Evolutionary conservation across 2,329 filamentous ascomycete species (phyloP).

Genomic region (Sclerotinia trifoliorum): DNA sequence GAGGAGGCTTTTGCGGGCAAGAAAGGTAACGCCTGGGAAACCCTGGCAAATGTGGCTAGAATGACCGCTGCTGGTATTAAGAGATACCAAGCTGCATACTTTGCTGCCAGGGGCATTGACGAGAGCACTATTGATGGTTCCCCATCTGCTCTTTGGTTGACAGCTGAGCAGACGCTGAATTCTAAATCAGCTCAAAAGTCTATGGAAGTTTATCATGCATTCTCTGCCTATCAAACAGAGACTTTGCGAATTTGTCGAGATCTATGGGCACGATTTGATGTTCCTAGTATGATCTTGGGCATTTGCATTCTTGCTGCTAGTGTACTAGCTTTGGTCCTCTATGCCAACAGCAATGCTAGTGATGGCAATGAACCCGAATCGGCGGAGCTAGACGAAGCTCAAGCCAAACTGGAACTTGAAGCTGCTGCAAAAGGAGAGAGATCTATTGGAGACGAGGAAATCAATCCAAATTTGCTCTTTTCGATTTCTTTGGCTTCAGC

Average conservation of each 20-base stretch:
- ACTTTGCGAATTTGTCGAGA: constrained; percentile 77
- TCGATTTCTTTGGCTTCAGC: constrained; percentile 34
- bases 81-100: constrained; percentile 84
- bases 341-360: constrained; percentile 60
- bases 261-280: constrained; percentile 90
- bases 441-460: constrained; percentile 30
- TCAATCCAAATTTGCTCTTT: constrained; percentile 30
- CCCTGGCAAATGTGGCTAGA: constrained; percentile 73
- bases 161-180: constrained; percentile 43
- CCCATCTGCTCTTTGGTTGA: constrained; percentile 58
- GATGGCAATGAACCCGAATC: constrained; percentile 56
- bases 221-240: constrained; percentile 71
- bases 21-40: constrained; percentile 69
- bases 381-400: constrained; percentile 59
- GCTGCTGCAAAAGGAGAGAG: constrained; percentile 32
- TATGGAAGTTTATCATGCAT: constrained; percentile 54
- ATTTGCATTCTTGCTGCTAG: constrained; percentile 68
- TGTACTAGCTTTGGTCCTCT: constrained; percentile 68
- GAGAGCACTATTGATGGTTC: constrained; percentile 55
- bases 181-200: constrained; percentile 42
- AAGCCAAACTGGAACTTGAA: constrained; percentile 56
- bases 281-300: constrained; percentile 80
- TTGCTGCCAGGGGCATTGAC: constrained; percentile 66
- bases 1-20: constrained; percentile 84
- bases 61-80: constrained; percentile 82